phyloP scores from a whole-genome alignment of 2,329 filamentous ascomycete genomes.

The Fusarium chaquense region DNA sequence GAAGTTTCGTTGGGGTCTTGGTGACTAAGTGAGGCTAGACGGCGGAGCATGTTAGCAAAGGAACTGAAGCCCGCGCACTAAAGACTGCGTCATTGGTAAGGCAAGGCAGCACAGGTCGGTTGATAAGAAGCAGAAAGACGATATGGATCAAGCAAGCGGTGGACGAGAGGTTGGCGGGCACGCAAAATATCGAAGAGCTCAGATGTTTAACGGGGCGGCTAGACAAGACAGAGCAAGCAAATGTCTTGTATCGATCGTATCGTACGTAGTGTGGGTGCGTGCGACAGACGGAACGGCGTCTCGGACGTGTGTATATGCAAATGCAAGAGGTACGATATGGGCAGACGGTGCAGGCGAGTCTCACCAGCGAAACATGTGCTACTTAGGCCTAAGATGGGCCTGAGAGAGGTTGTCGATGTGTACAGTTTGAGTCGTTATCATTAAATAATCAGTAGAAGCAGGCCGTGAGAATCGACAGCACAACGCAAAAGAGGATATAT shows the following conservation, averaged over 20 bases:
- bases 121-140: constrained; percentile 30
- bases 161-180: constrained; percentile 17
- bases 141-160: constrained; percentile 22
- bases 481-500: constrained; percentile 17
- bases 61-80: constrained; percentile 39
- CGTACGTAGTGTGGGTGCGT: constrained; percentile 26
- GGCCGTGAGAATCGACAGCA: constrained; percentile 17
- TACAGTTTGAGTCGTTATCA: constrained; percentile 32
- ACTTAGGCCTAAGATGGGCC: constrained; percentile 41
- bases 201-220: constrained; percentile 13
- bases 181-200: constrained; percentile 12
- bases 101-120: constrained; percentile 33
- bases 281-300: constrained; percentile 38
- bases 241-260: constrained; percentile 7
- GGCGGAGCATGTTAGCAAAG: constrained; percentile 49
- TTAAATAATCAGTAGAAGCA: constrained; percentile 35
- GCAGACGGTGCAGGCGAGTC: constrained; percentile 44
- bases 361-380: constrained; percentile 50
- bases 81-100: constrained; percentile 45
- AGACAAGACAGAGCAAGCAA: constrained; percentile 17
- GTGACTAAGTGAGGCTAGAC: constrained; percentile 47
- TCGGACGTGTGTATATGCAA: constrained; percentile 34
- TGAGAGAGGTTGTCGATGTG: constrained; percentile 22
- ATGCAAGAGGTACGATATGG: constrained; percentile 41
- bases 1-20: constrained; percentile 43